Evolutionary conservation across 2,329 filamentous ascomycete genomes (phyloP).

Genomic region (Raffaelea albimanens): DNA sequence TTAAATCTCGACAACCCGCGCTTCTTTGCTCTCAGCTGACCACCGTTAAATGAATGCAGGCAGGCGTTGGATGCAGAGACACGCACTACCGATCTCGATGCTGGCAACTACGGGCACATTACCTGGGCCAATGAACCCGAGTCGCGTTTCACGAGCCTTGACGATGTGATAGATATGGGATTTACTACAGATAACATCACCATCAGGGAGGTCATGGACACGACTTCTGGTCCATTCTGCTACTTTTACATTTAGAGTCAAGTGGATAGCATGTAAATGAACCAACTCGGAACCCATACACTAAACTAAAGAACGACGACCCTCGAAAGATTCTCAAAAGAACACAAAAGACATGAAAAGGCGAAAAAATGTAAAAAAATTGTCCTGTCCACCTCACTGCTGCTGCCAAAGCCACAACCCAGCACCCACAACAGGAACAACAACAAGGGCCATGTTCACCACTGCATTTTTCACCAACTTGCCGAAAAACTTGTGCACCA

Average conservation of each 20-base stretch:
- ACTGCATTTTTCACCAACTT: not conserved
- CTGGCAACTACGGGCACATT: conserved; percentile 17
- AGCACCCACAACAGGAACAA: not conserved
- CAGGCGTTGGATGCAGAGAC: conserved; percentile 19
- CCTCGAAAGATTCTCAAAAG: no score
- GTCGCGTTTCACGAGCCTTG: conserved; percentile 14
- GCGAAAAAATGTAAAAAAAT: no score
- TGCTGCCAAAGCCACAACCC: no score
- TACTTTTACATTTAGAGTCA: conserved; percentile 19
- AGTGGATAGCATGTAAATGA: no score
- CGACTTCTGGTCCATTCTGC: conserved; percentile 19
- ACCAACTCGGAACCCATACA: no score
- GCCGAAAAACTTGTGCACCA: not conserved
- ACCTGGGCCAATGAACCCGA: conserved; percentile 1
- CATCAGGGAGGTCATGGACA: conserved; percentile 18
- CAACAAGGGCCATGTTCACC: not conserved
- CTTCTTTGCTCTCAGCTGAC: no score
- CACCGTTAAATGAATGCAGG: no score
- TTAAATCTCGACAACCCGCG: no score
- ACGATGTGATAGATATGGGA: conserved; percentile 18
- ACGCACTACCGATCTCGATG: conserved; percentile 15
- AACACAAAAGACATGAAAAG: no score
- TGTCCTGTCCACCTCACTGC: no score
- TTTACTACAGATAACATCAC: conserved; percentile 9
- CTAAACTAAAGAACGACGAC: no score